These are phyloP conservation scores for Colletotrichum gigasporum DNA, from an alignment of 2,329 filamentous ascomycete species.

Conservation along the genomic window DNA sequence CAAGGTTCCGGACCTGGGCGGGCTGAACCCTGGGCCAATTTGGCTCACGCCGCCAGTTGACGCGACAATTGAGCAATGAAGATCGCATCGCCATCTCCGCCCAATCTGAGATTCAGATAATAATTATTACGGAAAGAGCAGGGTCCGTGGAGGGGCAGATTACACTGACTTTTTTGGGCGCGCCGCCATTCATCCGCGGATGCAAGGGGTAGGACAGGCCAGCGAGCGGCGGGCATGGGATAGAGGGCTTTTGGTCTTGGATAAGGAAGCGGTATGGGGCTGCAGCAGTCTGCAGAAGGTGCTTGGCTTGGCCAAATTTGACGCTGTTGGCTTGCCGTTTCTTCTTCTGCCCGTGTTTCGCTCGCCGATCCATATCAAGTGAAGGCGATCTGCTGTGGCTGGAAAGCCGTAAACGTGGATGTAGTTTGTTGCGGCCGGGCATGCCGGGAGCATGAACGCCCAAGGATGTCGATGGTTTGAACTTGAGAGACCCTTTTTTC, in stretches of 20 bases:
- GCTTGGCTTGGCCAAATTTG: too few relatives aligned
- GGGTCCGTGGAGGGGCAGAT: conserved; percentile 30
- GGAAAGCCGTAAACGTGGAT: too few relatives aligned
- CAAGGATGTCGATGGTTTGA: too few relatives aligned
- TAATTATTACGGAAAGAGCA: conserved; percentile 12
- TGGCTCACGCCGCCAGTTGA: conserved; percentile 6
- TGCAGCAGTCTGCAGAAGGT: background rate
- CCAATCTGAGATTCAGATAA: conserved; percentile 2
- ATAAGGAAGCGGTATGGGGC: conserved; percentile 4
- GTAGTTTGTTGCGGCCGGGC: too few relatives aligned
- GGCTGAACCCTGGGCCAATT: background rate
- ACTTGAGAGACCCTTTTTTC: too few relatives aligned
- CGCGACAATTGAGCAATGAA: conserved; percentile 8
- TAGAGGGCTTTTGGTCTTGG: background rate
- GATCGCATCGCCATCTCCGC: conserved; percentile 24
- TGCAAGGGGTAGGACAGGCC: conserved; percentile 24
- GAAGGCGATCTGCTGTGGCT: background rate
- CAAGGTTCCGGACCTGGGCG: background rate
- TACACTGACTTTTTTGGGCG: conserved; percentile 20
- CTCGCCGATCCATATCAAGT: background rate
- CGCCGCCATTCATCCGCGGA: conserved; percentile 25
- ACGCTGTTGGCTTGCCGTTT: background rate
- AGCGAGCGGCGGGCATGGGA: conserved; percentile 1
- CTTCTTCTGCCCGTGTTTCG: background rate
- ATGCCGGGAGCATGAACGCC: too few relatives aligned